Conservation (phyloP, 2,329 filamentous ascomycete genomes). For the Dactylellina cionopaga region DNA sequence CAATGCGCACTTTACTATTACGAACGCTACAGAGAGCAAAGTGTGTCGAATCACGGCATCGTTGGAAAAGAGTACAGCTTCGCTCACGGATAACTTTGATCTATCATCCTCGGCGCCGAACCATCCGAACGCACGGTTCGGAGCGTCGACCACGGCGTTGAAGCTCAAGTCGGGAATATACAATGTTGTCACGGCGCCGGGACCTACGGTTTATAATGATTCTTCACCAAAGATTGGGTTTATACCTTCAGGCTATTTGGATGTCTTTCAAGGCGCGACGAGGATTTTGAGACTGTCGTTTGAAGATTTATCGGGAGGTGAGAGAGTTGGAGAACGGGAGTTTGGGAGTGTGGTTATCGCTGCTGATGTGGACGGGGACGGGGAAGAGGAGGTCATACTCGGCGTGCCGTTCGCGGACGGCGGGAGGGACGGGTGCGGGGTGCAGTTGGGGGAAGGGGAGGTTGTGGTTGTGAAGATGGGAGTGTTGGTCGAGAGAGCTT, state of each 20-base stretch:
- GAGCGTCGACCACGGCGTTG: constrained; percentile 34
- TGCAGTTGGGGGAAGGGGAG: constrained; percentile 55
- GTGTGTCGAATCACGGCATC: neutral
- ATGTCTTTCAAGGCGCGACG: constrained; percentile 33
- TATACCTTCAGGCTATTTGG: constrained; percentile 30
- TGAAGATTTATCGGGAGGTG: constrained; percentile 33
- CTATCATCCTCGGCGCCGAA: neutral
- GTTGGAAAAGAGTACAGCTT: neutral
- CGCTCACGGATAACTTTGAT: neutral
- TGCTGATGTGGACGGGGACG: constrained; percentile 53
- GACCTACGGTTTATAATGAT: constrained; percentile 26
- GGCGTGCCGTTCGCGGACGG: constrained; percentile 35
- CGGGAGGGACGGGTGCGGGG: constrained; percentile 20
- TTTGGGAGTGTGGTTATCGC: constrained; percentile 54
- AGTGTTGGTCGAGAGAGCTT: constrained; percentile 12
- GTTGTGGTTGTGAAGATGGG: constrained; percentile 47
- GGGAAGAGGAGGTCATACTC: constrained; percentile 44
- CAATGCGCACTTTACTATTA: neutral
- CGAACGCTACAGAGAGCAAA: neutral
- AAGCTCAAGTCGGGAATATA: constrained; percentile 20
- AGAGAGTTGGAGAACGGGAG: constrained; percentile 38
- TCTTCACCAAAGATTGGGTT: constrained; percentile 41
- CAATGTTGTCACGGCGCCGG: constrained; percentile 38
- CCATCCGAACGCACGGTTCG: constrained; percentile 43
- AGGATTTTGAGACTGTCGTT: constrained; percentile 28